phyloP scores from a whole-genome alignment of 805 yeast genomes.

The Yarrowia sp. region DNA sequence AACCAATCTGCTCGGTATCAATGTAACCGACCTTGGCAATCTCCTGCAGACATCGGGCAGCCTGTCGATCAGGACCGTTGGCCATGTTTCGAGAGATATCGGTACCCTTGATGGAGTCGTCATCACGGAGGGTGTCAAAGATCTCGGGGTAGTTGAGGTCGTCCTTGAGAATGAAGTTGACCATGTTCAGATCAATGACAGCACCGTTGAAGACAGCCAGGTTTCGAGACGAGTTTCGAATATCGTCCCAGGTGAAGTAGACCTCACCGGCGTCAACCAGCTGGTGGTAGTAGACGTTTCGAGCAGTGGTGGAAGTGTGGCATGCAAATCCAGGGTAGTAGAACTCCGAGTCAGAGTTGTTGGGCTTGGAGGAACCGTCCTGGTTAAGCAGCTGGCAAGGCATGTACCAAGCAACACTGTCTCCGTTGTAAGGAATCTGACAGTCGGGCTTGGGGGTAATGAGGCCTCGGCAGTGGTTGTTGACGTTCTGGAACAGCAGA shows the following conservation, averaged over 20 bases:
- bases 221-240: conserved; percentile 64
- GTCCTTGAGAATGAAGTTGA: conserved; percentile 69
- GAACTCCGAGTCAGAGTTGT: conserved; percentile 53
- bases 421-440: conserved; percentile 63
- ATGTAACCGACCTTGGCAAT: conserved; percentile 84
- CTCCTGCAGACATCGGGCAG: conserved; percentile 81
- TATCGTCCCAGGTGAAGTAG: conserved; percentile 87
- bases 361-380: conserved; percentile 70
- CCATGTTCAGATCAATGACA: conserved; percentile 75
- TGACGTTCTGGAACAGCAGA: conserved; percentile 84
- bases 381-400: conserved; percentile 75
- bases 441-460: conserved; percentile 66
- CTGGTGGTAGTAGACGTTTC: conserved; percentile 58
- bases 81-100: conserved; percentile 77
- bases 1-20: conserved; percentile 88
- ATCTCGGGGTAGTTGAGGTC: conserved; percentile 71
- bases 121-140: conserved; percentile 62
- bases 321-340: conserved; percentile 91
- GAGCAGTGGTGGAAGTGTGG: conserved; percentile 71
- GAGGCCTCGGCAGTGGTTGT: conserved; percentile 76
- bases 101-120: conserved; percentile 60
- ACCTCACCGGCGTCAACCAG: conserved; percentile 52
- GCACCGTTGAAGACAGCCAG: conserved; percentile 86
- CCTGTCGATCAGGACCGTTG: conserved; percentile 61
- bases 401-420: conserved; percentile 88